Conservation (phyloP, 108 stramenopile genomes). For the Skeletonema potamos region DNA sequence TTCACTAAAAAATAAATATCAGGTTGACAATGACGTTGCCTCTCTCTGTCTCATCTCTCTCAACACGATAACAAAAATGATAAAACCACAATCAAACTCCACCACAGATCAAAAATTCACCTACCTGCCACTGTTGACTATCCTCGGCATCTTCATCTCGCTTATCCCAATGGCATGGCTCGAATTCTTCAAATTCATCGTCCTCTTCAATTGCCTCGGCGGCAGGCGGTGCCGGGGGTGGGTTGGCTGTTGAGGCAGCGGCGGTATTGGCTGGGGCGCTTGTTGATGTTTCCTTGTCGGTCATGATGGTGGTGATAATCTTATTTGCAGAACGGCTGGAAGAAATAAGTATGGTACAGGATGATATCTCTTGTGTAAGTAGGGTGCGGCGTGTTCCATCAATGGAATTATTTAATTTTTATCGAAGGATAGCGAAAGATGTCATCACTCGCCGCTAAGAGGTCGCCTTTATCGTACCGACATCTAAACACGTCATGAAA, state of each 20-base stretch:
- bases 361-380: no score
- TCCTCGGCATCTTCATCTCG: slow-evolving; percentile 86
- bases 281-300: slow-evolving; percentile 18
- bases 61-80: not conserved
- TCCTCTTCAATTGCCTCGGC: slow-evolving; percentile 93
- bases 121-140: slow-evolving; percentile 86
- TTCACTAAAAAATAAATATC: not conserved
- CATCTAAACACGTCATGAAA: not conserved
- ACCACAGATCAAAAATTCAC: not conserved
- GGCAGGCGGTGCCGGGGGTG: slow-evolving; percentile 22
- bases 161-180: slow-evolving; percentile 79
- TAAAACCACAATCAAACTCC: not conserved
- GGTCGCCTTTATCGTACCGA: not conserved
- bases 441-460: not conserved
- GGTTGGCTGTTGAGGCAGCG: slow-evolving; percentile 16
- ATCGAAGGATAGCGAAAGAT: not conserved
- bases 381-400: no score
- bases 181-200: slow-evolving; percentile 94
- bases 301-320: slow-evolving; percentile 17
- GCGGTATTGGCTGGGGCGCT: slow-evolving; percentile 3
- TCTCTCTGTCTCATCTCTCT: not conserved
- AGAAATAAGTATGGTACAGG: not conserved
- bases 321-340: no score
- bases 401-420: not conserved
- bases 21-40: not conserved